Evolutionary conservation across 176 grass and related monocot species (phyloP), one percentile per base, ranked within the genome.

Genomic region (Dactylis glomerata): DNA sequence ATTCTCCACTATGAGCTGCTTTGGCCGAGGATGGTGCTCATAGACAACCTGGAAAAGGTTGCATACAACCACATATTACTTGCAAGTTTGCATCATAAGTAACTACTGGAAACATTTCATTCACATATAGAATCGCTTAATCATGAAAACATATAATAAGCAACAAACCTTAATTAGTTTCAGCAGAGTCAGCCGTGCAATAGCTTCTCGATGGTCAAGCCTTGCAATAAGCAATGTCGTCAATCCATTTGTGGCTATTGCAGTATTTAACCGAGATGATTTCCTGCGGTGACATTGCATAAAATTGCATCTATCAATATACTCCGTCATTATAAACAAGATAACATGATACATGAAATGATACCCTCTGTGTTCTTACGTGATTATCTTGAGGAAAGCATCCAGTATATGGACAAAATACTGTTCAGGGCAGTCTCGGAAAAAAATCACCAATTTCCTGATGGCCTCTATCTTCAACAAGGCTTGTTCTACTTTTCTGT

Each of bases 1-100:
- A 34, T 99, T 99, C 85, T 99, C 96, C 51, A 99, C 93, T 89
- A 99, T 99, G 31, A 99, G 91, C 73, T 99, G 96, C 62, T 99
- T 99, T 64, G 96, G 96, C 64, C 96, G 86, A 72, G 96, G 96
- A 86, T 99, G 96, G 75, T 99, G 96, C 57, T 99, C 96, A 78
- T 99, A 99, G 58, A 99, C 96, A 61, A 92, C 96, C 96, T 99
- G 81, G 20, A 73, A 92, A 54, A 24, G 75, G 24, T 72, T 87
- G 1, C 85, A 82, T 14, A 50, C 16, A 51, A 34, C 76, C n/a
- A 65, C 1, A 31, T 28, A 37, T 44, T 56, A 55, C 13, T 66
- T 34, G 24, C 26, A 50, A 57, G 69, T 77, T 74, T 4, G 75
- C 41, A 63, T 46, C 75, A 20, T 32, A 46, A 10, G 73, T 28